A percentile compares a stretch with the other conserved stretches of the same genome.
These are phyloP conservation scores for Aquilaria yunnanensis DNA, from an alignment of 345 rosid genomes.

Conservation along the genomic window DNA sequence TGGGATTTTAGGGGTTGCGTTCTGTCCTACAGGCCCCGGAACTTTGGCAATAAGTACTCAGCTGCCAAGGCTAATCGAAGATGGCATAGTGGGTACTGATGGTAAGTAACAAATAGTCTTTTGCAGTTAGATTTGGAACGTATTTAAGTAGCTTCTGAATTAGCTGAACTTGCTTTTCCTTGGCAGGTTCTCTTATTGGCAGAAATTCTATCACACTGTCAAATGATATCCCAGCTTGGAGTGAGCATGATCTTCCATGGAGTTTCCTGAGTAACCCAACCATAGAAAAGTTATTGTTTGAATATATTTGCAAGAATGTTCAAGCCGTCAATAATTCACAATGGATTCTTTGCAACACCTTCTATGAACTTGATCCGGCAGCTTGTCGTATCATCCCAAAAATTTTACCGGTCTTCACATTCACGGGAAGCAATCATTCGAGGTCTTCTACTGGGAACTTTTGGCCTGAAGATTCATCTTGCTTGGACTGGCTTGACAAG, in stretches of 20 bases:
- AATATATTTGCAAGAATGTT: neutral
- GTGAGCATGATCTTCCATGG: constrained; percentile 15
- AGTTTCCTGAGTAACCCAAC: constrained; percentile 1
- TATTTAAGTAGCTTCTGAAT: too few relatives aligned
- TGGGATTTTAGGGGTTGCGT: constrained; percentile 4
- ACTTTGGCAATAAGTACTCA: constrained; percentile 7
- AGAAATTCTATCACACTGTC: constrained; percentile 12
- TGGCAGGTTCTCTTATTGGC: constrained; percentile 13
- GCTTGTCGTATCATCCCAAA: constrained; percentile 12
- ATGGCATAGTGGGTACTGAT: constrained; percentile 3
- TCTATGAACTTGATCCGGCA: constrained; percentile 22
- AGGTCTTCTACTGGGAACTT: constrained; percentile 18
- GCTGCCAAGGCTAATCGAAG: constrained; percentile 5
- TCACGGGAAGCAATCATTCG: constrained; percentile 6
- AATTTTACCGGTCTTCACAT: constrained; percentile 24
- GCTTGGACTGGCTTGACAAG: constrained; percentile 37
- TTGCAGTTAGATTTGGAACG: too few relatives aligned
- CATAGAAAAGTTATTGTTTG: neutral
- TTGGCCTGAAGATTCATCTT: constrained; percentile 26
- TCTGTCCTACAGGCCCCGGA: constrained; percentile 13
- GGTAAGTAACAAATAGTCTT: constrained; percentile 5
- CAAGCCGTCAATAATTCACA: constrained; percentile 8
- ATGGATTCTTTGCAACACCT: constrained; percentile 19
- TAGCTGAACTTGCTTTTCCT: neutral
- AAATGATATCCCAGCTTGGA: constrained; percentile 18